phyloP scores from a whole-genome alignment of 148 eudicot species.

The Pouteria glomerata region DNA sequence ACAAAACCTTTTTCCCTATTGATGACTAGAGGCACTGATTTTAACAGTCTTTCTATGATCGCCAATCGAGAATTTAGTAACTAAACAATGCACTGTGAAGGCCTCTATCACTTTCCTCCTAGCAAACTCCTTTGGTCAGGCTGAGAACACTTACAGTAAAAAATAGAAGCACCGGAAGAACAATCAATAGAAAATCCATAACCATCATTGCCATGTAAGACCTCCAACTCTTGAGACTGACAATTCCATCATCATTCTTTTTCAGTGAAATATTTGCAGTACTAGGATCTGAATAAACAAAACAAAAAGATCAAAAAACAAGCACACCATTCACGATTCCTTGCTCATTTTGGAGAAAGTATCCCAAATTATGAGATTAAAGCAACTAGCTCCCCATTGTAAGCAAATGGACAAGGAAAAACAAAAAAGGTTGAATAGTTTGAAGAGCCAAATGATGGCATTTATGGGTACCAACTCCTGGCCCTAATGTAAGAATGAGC shows the following conservation, averaged over 20 bases:
- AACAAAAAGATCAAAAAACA: conserved; percentile 6
- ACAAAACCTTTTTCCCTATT: not conserved
- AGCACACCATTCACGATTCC: not conserved
- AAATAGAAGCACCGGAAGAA: conserved; percentile 57
- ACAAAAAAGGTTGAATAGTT: not conserved
- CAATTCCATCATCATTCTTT: conserved; percentile 54
- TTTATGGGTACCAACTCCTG: too few relatives aligned
- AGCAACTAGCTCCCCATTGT: not conserved
- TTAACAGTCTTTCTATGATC: not conserved
- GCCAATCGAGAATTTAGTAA: too few relatives aligned
- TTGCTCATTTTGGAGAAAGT: not conserved
- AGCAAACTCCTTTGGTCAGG: not conserved
- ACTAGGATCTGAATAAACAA: conserved; percentile 30
- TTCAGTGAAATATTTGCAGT: conserved; percentile 25
- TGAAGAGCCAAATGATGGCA: not conserved
- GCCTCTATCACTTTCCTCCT: not conserved
- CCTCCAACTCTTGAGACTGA: conserved; percentile 27
- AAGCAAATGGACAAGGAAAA: not conserved
- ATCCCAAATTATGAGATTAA: not conserved
- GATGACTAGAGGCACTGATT: not conserved
- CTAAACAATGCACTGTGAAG: not conserved
- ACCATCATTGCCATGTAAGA: conserved; percentile 35
- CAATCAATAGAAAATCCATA: conserved; percentile 59
- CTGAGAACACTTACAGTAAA: conserved; percentile 60
- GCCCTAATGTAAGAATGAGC: too few relatives aligned